phyloP scores from a whole-genome alignment of 257 asterid genomes.

The Capsicum rhomboideum region DNA sequence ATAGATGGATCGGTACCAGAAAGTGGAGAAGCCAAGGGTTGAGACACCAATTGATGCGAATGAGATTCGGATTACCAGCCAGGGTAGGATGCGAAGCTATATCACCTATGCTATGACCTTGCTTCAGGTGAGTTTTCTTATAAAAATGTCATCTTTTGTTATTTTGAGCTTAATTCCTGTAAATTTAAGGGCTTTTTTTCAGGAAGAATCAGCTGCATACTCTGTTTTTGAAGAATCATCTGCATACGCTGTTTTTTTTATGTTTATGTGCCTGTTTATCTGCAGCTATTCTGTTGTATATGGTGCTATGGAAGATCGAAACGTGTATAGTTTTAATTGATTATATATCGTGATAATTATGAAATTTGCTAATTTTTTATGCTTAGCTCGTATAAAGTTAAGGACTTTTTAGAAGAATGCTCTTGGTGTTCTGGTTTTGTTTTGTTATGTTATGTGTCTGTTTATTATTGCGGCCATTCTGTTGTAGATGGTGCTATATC shows the following conservation, averaged over 20 bases:
- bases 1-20: slow-evolving; percentile 66
- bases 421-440: neutral
- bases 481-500: neutral
- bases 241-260: neutral
- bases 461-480: neutral
- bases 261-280: neutral
- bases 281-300: neutral
- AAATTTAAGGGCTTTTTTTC: too few species aligned
- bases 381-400: neutral
- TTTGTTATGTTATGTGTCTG: neutral
- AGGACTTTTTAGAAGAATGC: too few species aligned
- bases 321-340: too few species aligned
- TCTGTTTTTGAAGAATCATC: neutral
- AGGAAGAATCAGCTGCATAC: neutral
- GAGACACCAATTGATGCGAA: slow-evolving; percentile 55
- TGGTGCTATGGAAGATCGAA: neutral
- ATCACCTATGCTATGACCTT: slow-evolving; percentile 54
- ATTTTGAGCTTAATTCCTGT: neutral
- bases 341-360: too few species aligned
- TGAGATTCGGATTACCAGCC: slow-evolving; percentile 73
- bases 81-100: slow-evolving; percentile 66
- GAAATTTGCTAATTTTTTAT: too few species aligned
- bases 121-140: slow-evolving; percentile 26
- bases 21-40: slow-evolving; percentile 59
- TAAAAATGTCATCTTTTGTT: neutral